Evolutionary conservation across 2,329 filamentous ascomycete species (phyloP).

Genomic region (Alternaria arborescens): DNA sequence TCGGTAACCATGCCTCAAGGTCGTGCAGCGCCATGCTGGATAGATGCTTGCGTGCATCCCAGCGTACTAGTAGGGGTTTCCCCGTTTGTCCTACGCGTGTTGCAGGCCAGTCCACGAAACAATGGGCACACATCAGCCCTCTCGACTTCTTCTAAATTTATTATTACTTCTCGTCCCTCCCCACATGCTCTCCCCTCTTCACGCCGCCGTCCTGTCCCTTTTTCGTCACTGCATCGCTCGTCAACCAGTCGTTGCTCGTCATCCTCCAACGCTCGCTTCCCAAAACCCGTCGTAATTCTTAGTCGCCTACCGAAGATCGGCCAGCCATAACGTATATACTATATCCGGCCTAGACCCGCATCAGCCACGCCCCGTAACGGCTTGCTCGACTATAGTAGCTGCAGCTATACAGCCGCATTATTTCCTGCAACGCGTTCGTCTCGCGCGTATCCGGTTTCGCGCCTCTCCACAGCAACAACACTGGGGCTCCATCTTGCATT

Average conservation of each 20-base stretch:
- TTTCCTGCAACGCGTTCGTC: conserved; percentile 45
- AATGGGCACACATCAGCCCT: conserved; percentile 42
- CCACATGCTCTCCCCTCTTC: conserved; percentile 35
- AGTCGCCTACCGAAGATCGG: conserved; percentile 17
- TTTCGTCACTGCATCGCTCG: conserved; percentile 35
- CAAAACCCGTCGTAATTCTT: conserved; percentile 27
- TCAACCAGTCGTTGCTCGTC: conserved; percentile 26
- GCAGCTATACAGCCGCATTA: conserved; percentile 25
- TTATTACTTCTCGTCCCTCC: conserved; percentile 41
- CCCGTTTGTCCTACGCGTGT: conserved; percentile 44
- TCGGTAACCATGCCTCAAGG: conserved; percentile 35
- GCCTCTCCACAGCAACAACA: conserved; percentile 41
- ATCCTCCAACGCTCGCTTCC: conserved; percentile 19
- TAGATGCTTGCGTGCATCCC: conserved; percentile 43
- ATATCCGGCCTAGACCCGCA: conserved; percentile 35
- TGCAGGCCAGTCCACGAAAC: conserved; percentile 45
- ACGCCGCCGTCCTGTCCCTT: conserved; percentile 33
- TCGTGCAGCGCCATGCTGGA: conserved; percentile 41
- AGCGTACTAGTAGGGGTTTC: conserved; percentile 35
- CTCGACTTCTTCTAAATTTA: conserved; percentile 44
- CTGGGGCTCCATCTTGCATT: conserved; percentile 30
- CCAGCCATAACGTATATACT: conserved; percentile 24
- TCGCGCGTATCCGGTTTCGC: conserved; percentile 35
- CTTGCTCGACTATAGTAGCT: conserved; percentile 26
- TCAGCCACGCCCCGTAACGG: conserved; percentile 41